phyloP scores from a whole-genome alignment of 768 basidiomycete genomes.

The Arthromyces matolae region DNA sequence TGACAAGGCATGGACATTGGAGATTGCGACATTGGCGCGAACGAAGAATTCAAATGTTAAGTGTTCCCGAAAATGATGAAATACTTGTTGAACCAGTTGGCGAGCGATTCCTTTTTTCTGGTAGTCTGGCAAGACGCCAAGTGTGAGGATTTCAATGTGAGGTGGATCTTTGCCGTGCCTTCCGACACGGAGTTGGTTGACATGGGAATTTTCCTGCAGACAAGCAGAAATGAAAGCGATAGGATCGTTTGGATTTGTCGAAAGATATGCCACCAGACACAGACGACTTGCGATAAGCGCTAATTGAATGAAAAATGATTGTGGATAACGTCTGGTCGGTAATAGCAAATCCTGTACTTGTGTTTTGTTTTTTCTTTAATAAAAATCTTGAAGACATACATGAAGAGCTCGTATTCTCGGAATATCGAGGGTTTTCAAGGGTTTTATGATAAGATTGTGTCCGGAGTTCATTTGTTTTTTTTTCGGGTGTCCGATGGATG shows the following conservation, averaged over 20 bases:
- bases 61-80: constrained; percentile 27
- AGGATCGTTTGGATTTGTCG: constrained; percentile 24
- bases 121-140: constrained; percentile 45
- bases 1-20: constrained; percentile 35
- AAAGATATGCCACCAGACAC: constrained; percentile 39
- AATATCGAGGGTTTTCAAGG: constrained; percentile 34
- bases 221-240: constrained; percentile 45
- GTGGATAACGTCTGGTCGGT: constrained; percentile 38
- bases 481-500: constrained; percentile 15
- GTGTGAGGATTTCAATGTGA: constrained; percentile 47
- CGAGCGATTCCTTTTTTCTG: constrained; percentile 42
- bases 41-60: constrained; percentile 26
- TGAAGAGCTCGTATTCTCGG: constrained; percentile 36
- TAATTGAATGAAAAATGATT: constrained; percentile 45
- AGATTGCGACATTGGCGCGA: constrained; percentile 43
- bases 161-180: constrained; percentile 16
- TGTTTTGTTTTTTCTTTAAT: too few species aligned
- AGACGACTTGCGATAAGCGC: constrained; percentile 36
- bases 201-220: constrained; percentile 24
- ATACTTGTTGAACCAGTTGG: constrained; percentile 34
- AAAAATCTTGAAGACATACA: constrained; percentile 37
- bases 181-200: constrained; percentile 12
- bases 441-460: constrained; percentile 30
- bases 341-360: constrained; percentile 35
- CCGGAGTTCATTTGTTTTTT: too few species aligned